Evolutionary conservation across 1,284 basidiomycete genomes (phyloP), one percentile per base, ranked within the genome.

Genomic region (Melampsora americana): DNA sequence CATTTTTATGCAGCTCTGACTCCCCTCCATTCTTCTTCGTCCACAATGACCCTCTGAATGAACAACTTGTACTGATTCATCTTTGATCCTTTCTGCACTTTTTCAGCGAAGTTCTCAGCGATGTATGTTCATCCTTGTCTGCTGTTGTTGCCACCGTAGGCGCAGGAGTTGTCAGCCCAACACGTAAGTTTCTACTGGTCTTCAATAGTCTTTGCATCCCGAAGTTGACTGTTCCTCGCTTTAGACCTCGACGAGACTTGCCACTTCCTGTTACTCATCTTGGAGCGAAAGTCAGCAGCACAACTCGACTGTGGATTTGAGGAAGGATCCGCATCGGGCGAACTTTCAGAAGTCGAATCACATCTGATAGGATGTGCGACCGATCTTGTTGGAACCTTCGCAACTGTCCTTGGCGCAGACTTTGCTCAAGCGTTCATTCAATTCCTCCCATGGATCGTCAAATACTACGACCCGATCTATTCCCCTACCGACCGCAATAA

Each of bases 291-390:
- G 85, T 92, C 93, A 0, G 87, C 92, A 79, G 96, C 95, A 84
- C 96, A 99, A 84, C 90, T 95, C 83, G 94, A 97, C 83, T 92
- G 93, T 69, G 95, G 98, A 82, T 92, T 92, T 79, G 95, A 95
- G 79, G 93, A 93, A 79, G 86, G 87, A 5, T 92, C 92, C 69
- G 89, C 89, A 78, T 89, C 89, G 39, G 80, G 79, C 70, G 87
- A 87, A 78, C 90, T 92, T 79, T 95, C 95, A 6, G 96, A 99
- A 85, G 97, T 95, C 83, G 96, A 99, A 84, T 93, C 94, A 18
- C 91, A 95, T 60, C 87, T 99, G 77, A 91, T 99, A 82, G 92
- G 92, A 46, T 91, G 94, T 48, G 95, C 96, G 32, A 91, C 91
- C 67, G 96, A 99, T 83, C 89, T 99, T 73, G 95, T 98, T 73